A percentile compares a stretch with the other conserved stretches of the same genome.
Evolutionary conservation across 306 rosid genomes (phyloP).

Genomic region (Macrotyloma uniflorum): DNA sequence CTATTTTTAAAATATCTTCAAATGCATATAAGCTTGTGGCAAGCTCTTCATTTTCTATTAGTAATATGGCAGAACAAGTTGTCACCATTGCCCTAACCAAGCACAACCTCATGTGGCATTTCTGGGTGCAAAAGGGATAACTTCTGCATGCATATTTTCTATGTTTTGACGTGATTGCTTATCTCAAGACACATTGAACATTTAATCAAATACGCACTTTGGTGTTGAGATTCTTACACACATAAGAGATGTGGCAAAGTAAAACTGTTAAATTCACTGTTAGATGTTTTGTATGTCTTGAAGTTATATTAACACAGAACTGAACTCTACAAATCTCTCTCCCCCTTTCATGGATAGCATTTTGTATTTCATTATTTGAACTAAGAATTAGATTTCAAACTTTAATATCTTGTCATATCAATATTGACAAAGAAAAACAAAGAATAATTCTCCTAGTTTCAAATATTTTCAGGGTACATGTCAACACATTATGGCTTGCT

Average conservation of each 20-base stretch:
- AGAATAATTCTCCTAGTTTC: background rate
- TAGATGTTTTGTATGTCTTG: background rate
- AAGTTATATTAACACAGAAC: background rate
- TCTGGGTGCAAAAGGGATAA: too few relatives aligned
- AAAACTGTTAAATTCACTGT: background rate
- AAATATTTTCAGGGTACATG: background rate
- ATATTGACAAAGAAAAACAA: conserved; percentile 16
- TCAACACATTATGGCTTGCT: background rate
- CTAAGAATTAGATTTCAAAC: background rate
- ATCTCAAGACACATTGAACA: too few relatives aligned
- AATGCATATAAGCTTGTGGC: too few relatives aligned
- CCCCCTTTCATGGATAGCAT: background rate
- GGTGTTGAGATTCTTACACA: conserved; percentile 38
- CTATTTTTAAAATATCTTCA: too few relatives aligned
- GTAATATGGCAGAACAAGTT: too few relatives aligned
- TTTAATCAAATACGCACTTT: too few relatives aligned
- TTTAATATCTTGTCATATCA: background rate
- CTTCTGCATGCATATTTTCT: too few relatives aligned
- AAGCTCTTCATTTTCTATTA: background rate
- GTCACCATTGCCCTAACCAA: too few relatives aligned
- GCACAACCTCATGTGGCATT: too few relatives aligned
- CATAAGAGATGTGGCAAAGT: conserved; percentile 46
- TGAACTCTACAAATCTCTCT: background rate
- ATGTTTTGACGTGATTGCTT: too few relatives aligned
- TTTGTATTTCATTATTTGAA: background rate